Percentiles rank a stretch among this genome's conserved stretches.
Evolutionary conservation across 2,329 filamentous ascomycete species (phyloP).

Genomic region (Penicillium sp.): DNA sequence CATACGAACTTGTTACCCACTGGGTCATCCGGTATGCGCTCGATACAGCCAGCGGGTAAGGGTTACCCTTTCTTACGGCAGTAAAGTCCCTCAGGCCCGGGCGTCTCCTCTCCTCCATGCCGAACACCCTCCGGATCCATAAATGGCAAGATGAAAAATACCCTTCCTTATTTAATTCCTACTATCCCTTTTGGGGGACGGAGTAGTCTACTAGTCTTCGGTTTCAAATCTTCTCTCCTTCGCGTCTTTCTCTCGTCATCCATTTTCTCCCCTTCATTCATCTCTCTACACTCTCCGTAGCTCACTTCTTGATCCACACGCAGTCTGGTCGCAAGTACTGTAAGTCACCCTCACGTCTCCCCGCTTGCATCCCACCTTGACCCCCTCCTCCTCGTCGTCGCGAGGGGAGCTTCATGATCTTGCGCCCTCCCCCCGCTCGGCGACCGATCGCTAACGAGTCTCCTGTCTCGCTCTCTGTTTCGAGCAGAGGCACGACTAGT

Average conservation of each 20-base stretch:
- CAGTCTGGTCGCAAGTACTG: constrained; percentile 2
- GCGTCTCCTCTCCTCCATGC: background rate
- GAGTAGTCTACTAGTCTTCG: background rate
- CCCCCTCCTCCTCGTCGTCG: background rate
- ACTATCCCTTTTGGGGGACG: background rate
- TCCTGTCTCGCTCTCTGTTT: background rate
- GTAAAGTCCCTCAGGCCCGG: constrained; percentile 2
- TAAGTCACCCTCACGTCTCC: background rate
- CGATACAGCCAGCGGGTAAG: background rate
- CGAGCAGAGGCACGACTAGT: background rate
- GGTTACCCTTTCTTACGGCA: background rate
- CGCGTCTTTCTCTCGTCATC: background rate
- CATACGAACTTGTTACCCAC: too few species aligned
- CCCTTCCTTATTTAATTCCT: background rate
- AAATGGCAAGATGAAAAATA: background rate
- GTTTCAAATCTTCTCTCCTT: background rate
- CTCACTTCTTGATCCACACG: background rate
- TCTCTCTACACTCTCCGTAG: background rate
- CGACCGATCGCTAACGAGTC: background rate
- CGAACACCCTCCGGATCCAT: constrained; percentile 1
- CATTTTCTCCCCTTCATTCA: background rate
- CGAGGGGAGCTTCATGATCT: constrained; percentile 6
- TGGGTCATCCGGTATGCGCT: too few species aligned
- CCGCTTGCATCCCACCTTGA: constrained; percentile 1
- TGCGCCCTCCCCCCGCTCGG: background rate